phyloP scores from a whole-genome alignment of 2,329 filamentous ascomycete genomes.

The Xylaria digitata region DNA sequence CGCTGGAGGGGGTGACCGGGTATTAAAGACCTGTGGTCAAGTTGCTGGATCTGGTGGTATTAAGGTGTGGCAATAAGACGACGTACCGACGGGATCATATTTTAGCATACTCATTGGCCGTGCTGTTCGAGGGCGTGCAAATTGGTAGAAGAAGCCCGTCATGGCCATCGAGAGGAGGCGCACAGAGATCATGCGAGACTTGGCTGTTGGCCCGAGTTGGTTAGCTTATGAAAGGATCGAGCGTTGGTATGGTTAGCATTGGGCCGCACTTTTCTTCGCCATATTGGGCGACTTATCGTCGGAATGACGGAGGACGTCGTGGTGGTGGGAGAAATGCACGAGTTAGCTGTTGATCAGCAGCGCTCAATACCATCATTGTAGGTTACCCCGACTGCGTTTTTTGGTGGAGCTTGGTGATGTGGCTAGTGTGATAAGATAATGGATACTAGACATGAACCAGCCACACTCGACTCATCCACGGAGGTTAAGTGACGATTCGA shows the following conservation, averaged over 20 bases:
- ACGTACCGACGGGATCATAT: conserved; percentile 93
- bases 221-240: conserved; percentile 22
- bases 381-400: conserved; percentile 36
- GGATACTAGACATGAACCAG: background rate
- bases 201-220: conserved; percentile 65
- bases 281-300: conserved; percentile 45
- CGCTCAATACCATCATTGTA: conserved; percentile 7
- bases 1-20: background rate
- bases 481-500: no score
- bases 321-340: conserved; percentile 2
- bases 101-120: conserved; percentile 96
- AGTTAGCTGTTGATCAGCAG: background rate
- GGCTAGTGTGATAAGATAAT: conserved; percentile 38
- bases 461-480: background rate
- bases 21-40: conserved; percentile 4
- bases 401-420: conserved; percentile 44
- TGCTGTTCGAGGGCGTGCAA: conserved; percentile 82
- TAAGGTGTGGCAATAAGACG: background rate
- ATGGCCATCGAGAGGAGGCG: conserved; percentile 98
- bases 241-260: background rate
- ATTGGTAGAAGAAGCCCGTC: conserved; percentile 97
- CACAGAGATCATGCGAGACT: conserved; percentile 92
- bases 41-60: background rate
- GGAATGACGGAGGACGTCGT: conserved; percentile 19
- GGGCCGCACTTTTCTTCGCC: conserved; percentile 57